These are phyloP conservation scores for Entomortierella parvispora DNA, from an alignment of 192 early-diverging fungal genomes.

Conservation along the genomic window DNA sequence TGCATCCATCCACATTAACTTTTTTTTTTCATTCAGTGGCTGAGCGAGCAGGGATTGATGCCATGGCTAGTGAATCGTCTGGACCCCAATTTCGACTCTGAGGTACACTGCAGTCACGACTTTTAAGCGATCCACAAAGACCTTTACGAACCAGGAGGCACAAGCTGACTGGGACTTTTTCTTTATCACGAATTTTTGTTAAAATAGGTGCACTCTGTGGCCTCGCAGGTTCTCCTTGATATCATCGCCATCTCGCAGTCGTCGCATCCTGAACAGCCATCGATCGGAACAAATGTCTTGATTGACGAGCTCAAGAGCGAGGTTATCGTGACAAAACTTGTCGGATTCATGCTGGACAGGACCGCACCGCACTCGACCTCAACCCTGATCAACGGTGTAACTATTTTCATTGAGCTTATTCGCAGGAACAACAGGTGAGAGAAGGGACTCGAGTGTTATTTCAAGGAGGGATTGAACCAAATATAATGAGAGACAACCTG, in stretches of 20 bases:
- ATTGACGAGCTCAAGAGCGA: conserved; percentile 80
- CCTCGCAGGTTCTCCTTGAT: conserved; percentile 83
- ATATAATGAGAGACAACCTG: too few species aligned
- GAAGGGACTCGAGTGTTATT: too few species aligned
- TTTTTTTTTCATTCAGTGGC: conserved; percentile 69
- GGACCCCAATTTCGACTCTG: conserved; percentile 82
- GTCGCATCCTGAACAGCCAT: conserved; percentile 69
- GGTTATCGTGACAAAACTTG: conserved; percentile 79
- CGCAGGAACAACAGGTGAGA: conserved; percentile 91
- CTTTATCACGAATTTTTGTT: background rate
- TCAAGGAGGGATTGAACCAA: too few species aligned
- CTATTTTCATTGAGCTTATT: conserved; percentile 98
- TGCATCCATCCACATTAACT: too few species aligned
- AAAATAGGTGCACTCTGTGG: conserved; percentile 76
- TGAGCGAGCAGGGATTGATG: conserved; percentile 84
- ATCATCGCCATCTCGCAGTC: conserved; percentile 86
- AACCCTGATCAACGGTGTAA: conserved; percentile 92
- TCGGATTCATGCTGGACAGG: conserved; percentile 88
- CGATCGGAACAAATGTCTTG: conserved; percentile 72
- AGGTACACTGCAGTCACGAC: conserved; percentile 63
- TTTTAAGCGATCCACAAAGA: too few species aligned
- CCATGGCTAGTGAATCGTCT: conserved; percentile 79
- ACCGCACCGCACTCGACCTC: conserved; percentile 84
- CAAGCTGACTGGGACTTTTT: too few species aligned
- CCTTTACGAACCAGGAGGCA: too few species aligned